phyloP scores from a whole-genome alignment of 2,329 filamentous ascomycete species.

The Beauveria sp. region DNA sequence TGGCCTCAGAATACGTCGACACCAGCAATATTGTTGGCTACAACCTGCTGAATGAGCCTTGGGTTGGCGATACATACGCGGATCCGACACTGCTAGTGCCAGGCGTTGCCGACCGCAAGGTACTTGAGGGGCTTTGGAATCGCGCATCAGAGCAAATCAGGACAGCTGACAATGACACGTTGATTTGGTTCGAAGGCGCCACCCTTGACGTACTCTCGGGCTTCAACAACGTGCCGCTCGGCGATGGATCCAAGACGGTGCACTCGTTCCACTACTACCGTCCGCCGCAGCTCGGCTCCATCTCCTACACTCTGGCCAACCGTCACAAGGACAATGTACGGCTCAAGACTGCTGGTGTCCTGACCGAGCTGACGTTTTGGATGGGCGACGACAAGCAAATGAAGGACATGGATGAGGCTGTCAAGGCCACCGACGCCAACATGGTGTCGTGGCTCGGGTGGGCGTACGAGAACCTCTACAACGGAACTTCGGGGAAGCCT shows the following conservation, averaged over 20 bases:
- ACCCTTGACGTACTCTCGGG: slow-evolving; percentile 14
- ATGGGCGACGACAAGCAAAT: slow-evolving; percentile 15
- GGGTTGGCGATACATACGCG: slow-evolving; percentile 14
- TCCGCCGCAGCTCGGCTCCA: slow-evolving; percentile 15
- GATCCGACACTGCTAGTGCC: slow-evolving; percentile 13
- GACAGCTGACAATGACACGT: slow-evolving; percentile 14
- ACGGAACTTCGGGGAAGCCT: slow-evolving; percentile 12
- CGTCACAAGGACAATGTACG: slow-evolving; percentile 14
- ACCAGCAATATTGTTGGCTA: slow-evolving; percentile 14
- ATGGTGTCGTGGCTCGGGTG: slow-evolving; percentile 17
- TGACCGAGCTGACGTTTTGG: slow-evolving; percentile 16
- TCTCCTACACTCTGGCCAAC: slow-evolving; percentile 12
- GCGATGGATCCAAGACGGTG: slow-evolving; percentile 14
- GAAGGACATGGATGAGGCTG: slow-evolving; percentile 11
- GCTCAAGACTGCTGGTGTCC: slow-evolving; percentile 14
- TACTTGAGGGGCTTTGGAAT: slow-evolving; percentile 15
- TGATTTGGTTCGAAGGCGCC: slow-evolving; percentile 16
- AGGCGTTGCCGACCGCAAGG: slow-evolving; percentile 13
- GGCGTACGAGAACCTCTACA: slow-evolving; percentile 17
- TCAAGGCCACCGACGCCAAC: slow-evolving; percentile 13
- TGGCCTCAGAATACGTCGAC: slow-evolving; percentile 12
- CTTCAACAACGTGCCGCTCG: slow-evolving; percentile 15
- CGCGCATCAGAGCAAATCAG: slow-evolving; percentile 14
- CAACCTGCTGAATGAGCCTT: slow-evolving; percentile 16
- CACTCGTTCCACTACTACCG: slow-evolving; percentile 17